Evolutionary conservation across 1,284 basidiomycete species (phyloP).

Genomic region (Rhodofomes roseus): DNA sequence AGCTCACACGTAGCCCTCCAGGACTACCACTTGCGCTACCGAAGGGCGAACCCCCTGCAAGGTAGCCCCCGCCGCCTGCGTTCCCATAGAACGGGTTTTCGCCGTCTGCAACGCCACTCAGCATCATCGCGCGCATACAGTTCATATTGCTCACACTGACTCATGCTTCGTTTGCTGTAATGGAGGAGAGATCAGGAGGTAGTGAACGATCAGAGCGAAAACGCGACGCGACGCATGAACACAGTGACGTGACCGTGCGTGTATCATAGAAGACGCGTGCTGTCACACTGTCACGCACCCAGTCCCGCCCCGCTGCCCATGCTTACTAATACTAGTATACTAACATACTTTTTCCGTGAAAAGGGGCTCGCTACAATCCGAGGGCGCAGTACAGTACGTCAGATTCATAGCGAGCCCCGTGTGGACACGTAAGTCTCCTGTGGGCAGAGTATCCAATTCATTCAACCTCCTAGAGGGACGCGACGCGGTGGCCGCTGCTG

Average conservation of each 20-base stretch:
- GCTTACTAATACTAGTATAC: too few species aligned
- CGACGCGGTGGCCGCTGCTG: too few species aligned
- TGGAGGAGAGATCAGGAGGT: background rate
- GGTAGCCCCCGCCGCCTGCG: slow-evolving; percentile 35
- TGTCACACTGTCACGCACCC: background rate
- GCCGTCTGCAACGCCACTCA: slow-evolving; percentile 8
- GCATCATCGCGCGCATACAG: background rate
- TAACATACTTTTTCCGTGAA: too few species aligned
- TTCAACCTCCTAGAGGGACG: too few species aligned
- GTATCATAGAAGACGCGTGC: background rate
- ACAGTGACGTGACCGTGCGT: slow-evolving; percentile 8
- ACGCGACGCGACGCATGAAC: slow-evolving; percentile 12
- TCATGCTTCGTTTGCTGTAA: slow-evolving; percentile 29
- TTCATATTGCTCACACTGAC: slow-evolving; percentile 34
- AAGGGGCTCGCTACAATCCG: too few species aligned
- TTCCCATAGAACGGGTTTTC: slow-evolving; percentile 36
- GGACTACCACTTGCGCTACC: slow-evolving; percentile 42
- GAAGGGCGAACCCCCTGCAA: slow-evolving; percentile 41
- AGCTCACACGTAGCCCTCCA: slow-evolving; percentile 28
- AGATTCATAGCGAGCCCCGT: too few species aligned
- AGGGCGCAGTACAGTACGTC: too few species aligned
- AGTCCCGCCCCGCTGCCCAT: background rate
- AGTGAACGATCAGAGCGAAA: background rate
- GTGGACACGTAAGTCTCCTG: too few species aligned
- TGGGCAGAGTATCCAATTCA: too few species aligned